These are phyloP conservation scores for Trichoderma afroharzianum DNA, from an alignment of 2,329 filamentous ascomycete genomes.

Conservation along the genomic window DNA sequence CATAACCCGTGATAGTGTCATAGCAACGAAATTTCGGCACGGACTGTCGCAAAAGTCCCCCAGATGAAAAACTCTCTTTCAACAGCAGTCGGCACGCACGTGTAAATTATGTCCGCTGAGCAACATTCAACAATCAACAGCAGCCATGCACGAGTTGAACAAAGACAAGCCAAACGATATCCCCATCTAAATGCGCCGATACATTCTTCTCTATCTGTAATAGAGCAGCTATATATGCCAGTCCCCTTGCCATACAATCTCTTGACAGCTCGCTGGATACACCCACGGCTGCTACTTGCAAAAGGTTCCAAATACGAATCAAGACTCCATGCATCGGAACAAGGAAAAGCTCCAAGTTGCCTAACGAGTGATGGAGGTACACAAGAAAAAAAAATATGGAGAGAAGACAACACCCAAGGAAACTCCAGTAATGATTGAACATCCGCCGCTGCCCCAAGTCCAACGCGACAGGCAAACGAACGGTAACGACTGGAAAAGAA, in stretches of 20 bases:
- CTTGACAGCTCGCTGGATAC: not conserved
- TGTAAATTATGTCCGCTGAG: not conserved
- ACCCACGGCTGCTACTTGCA: not conserved
- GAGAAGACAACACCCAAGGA: not conserved
- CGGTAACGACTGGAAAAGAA: not conserved
- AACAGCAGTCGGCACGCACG: not conserved
- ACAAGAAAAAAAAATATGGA: not conserved
- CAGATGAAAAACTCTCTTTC: not conserved
- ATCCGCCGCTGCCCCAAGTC: not conserved
- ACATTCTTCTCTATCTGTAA: conserved; percentile 1
- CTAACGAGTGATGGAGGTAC: not conserved
- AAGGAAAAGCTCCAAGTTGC: not conserved
- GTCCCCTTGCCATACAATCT: not conserved
- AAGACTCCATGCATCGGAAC: not conserved
- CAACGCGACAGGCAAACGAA: not conserved
- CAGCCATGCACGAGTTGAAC: not conserved
- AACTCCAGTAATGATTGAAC: not conserved
- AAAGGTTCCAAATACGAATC: not conserved
- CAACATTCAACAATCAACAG: not conserved
- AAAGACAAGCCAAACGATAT: not conserved
- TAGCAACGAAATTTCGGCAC: not conserved
- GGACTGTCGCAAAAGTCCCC: not conserved
- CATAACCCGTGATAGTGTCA: not conserved
- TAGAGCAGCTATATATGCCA: not conserved
- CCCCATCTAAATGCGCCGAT: not conserved